phyloP scores from a whole-genome alignment of 2,329 filamentous ascomycete species.

The Zarea fungicola region DNA sequence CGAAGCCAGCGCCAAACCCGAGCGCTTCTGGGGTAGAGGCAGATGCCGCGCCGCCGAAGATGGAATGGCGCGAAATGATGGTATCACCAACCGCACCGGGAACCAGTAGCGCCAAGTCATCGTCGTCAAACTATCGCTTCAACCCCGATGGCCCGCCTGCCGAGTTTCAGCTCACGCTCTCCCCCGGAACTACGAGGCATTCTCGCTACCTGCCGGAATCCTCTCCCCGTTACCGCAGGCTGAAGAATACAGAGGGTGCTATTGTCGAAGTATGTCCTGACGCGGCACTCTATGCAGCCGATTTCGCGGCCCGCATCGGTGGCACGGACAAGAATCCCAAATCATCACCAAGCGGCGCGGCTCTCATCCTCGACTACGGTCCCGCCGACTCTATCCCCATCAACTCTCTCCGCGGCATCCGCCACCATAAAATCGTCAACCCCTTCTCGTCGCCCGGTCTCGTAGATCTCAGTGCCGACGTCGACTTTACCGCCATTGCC shows the following conservation, averaged over 20 bases:
- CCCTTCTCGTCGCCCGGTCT: constrained; percentile 75
- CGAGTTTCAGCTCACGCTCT: constrained; percentile 83
- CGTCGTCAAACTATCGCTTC: constrained; percentile 42
- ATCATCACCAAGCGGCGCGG: constrained; percentile 67
- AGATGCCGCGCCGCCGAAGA: constrained; percentile 23
- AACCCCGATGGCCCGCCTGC: constrained; percentile 51
- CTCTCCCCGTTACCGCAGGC: constrained; percentile 70
- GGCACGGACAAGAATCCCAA: constrained; percentile 55
- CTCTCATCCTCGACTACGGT: constrained; percentile 94
- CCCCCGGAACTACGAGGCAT: constrained; percentile 71
- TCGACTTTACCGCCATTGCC: constrained; percentile 84
- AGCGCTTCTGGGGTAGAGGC: no score
- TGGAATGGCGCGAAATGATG: constrained; percentile 78
- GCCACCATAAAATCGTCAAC: constrained; percentile 67
- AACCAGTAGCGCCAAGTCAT: constrained; percentile 47
- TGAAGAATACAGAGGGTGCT: constrained; percentile 62
- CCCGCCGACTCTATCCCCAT: constrained; percentile 70
- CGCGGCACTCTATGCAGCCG: constrained; percentile 69
- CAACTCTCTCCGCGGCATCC: constrained; percentile 88
- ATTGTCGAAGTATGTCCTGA: constrained; percentile 90
- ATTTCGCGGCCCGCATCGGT: constrained; percentile 82
- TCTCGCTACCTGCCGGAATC: constrained; percentile 79
- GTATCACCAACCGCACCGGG: constrained; percentile 61
- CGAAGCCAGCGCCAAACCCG: constrained; percentile 25
- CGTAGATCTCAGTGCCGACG: constrained; percentile 86